These are phyloP conservation scores for Aspergillus brunneoviolaceus DNA, from an alignment of 2,329 filamentous ascomycete genomes.

Conservation along the genomic window DNA sequence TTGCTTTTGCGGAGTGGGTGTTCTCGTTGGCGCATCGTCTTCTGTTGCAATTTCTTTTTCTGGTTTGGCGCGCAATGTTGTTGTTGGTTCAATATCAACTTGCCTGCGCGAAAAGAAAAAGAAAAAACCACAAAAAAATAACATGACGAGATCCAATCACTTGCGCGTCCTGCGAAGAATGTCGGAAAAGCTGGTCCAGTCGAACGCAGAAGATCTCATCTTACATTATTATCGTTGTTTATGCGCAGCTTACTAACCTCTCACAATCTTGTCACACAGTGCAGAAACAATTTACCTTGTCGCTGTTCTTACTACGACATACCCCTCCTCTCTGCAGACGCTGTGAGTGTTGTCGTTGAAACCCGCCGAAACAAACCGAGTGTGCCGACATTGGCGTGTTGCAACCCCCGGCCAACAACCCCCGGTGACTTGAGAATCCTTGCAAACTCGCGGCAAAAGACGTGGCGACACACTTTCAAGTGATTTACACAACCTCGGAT, in stretches of 20 bases:
- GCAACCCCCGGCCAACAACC: background rate
- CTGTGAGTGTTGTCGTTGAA: background rate
- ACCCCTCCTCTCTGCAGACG: slow-evolving; percentile 1
- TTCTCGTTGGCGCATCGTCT: background rate
- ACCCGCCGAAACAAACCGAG: slow-evolving; percentile 5
- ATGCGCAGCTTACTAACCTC: slow-evolving; percentile 1
- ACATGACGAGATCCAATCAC: background rate
- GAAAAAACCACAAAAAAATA: background rate
- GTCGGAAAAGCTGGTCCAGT: background rate
- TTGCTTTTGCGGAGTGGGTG: background rate
- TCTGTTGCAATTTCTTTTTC: background rate
- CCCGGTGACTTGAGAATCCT: background rate
- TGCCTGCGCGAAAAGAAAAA: background rate
- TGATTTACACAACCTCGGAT: background rate
- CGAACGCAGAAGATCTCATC: background rate
- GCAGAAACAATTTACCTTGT: background rate
- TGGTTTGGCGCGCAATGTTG: background rate
- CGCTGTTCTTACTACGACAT: background rate
- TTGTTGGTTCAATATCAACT: background rate
- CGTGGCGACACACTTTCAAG: slow-evolving; percentile 1
- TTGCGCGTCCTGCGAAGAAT: background rate
- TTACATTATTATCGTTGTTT: background rate
- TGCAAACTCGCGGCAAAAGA: background rate
- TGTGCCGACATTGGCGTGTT: background rate
- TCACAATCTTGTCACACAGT: background rate